These are phyloP conservation scores for Aspergillus saccharolyticus DNA, from an alignment of 495 filamentous ascomycete species.

Conservation along the genomic window DNA sequence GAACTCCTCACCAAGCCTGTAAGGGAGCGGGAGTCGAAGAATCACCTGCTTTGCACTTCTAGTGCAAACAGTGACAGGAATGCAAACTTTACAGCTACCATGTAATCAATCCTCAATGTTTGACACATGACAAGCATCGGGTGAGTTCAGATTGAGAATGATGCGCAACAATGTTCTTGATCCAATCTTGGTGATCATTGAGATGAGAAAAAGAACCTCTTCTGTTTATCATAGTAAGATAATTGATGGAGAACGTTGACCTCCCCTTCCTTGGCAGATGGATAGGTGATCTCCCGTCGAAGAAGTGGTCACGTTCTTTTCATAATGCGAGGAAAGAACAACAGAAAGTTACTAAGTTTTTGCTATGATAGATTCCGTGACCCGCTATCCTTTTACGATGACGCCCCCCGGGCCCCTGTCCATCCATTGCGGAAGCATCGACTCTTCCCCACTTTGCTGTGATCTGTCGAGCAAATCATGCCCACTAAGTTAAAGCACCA, in stretches of 20 bases:
- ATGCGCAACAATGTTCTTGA: slow-evolving; percentile 16
- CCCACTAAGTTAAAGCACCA: too few species aligned
- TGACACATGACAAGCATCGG: slow-evolving; percentile 14
- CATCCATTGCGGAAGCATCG: too few species aligned
- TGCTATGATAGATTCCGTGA: too few species aligned
- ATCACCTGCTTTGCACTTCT: slow-evolving; percentile 21
- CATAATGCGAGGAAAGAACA: too few species aligned
- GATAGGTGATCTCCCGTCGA: slow-evolving; percentile 19
- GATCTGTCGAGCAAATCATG: too few species aligned
- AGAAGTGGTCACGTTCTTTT: background rate
- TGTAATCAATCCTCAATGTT: slow-evolving; percentile 25
- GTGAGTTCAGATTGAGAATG: slow-evolving; percentile 20
- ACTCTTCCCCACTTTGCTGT: too few species aligned
- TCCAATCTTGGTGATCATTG: slow-evolving; percentile 6
- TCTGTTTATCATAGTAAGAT: slow-evolving; percentile 18
- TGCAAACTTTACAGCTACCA: slow-evolving; percentile 36
- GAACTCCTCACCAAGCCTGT: slow-evolving; percentile 26
- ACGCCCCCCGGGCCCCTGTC: too few species aligned
- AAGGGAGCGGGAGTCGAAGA: slow-evolving; percentile 25
- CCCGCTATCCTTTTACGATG: too few species aligned
- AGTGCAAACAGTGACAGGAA: slow-evolving; percentile 19
- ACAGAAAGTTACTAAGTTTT: too few species aligned
- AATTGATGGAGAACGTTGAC: slow-evolving; percentile 25
- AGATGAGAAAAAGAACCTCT: slow-evolving; percentile 18
- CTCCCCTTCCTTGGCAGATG: slow-evolving; percentile 19